Evolutionary conservation across 2,329 filamentous ascomycete genomes (phyloP).

Genomic region (Botrytis sinoallii): DNA sequence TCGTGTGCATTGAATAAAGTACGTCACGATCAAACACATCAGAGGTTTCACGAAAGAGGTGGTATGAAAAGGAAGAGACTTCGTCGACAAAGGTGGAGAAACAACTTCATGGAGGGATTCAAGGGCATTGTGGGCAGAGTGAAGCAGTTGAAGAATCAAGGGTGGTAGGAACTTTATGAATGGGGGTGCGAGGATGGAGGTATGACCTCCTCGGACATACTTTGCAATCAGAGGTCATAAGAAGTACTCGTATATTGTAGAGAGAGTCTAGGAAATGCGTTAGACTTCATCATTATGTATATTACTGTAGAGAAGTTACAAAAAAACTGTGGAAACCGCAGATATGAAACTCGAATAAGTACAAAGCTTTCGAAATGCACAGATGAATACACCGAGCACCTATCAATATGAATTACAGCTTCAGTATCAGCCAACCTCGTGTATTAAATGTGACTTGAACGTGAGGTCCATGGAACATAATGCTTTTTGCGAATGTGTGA

Average conservation of each 20-base stretch:
- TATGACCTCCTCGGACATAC: constrained; percentile 22
- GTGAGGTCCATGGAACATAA: background rate
- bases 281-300: constrained; percentile 5
- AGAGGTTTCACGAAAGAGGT: constrained; percentile 71
- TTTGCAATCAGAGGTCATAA: background rate
- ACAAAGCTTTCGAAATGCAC: background rate
- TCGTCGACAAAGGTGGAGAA: constrained; percentile 64
- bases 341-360: background rate
- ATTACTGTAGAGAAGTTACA: constrained; percentile 7
- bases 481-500: background rate
- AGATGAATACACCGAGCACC: background rate
- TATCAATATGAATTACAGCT: background rate
- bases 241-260: background rate
- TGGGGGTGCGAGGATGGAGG: background rate
- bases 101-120: constrained; percentile 67
- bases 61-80: constrained; percentile 77
- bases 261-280: background rate
- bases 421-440: background rate
- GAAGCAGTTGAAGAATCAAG: constrained; percentile 68
- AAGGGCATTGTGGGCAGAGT: constrained; percentile 61
- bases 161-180: constrained; percentile 58
- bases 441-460: background rate
- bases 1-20: constrained; percentile 55
- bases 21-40: constrained; percentile 50
- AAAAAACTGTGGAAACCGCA: background rate